These are phyloP conservation scores for Blepharisma stoltei DNA, from an alignment of 73 alveolate species.

Conservation along the genomic window DNA sequence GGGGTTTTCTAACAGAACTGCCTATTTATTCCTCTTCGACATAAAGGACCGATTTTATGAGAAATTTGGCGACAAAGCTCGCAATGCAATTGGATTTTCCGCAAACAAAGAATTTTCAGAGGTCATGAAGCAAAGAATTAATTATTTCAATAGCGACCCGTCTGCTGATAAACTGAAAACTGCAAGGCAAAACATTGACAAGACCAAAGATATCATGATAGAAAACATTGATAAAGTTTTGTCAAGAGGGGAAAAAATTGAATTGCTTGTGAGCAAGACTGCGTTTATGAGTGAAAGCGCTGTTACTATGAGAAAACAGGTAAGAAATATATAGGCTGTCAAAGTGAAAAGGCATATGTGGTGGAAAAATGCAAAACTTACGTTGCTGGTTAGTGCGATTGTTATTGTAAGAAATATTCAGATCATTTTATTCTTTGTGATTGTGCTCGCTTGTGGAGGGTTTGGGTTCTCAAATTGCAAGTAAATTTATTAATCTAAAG, in stretches of 20 bases:
- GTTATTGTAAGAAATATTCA: conserved; percentile 15
- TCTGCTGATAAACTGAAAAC: conserved; percentile 17
- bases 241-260: conserved; percentile 38
- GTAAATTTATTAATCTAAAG: neutral
- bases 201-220: conserved; percentile 24
- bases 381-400: neutral
- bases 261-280: conserved; percentile 20
- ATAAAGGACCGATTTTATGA: conserved; percentile 14
- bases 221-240: conserved; percentile 30
- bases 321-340: neutral
- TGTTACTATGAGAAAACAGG: conserved; percentile 23
- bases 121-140: conserved; percentile 13
- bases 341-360: conserved; percentile 33
- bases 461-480: conserved; percentile 3
- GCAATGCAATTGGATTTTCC: neutral
- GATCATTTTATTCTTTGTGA: neutral
- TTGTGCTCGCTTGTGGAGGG: conserved; percentile 16
- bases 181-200: neutral
- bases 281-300: conserved; percentile 12
- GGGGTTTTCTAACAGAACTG: conserved; percentile 12
- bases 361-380: conserved; percentile 22
- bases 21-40: conserved; percentile 13
- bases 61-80: neutral
- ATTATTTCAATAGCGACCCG: conserved; percentile 22
- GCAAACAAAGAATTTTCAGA: neutral